phyloP scores from a whole-genome alignment of 768 basidiomycete species.

The Tulasnella sp. region DNA sequence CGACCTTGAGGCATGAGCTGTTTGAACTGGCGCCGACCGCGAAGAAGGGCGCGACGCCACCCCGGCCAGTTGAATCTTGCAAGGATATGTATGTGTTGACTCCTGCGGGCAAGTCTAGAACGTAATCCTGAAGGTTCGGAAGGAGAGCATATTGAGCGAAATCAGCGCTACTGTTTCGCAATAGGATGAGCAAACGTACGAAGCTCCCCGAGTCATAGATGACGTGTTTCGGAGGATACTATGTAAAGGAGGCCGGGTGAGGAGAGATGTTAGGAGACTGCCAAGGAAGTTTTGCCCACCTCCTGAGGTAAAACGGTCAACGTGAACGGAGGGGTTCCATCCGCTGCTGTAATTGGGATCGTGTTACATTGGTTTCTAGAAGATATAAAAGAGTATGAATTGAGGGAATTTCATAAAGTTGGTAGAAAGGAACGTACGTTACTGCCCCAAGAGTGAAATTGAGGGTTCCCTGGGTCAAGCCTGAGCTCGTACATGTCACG shows the following conservation, averaged over 20 bases:
- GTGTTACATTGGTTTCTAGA: not conserved
- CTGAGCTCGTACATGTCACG: not conserved
- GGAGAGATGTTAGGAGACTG: not conserved
- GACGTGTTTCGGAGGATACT: not conserved
- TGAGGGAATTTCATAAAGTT: not conserved
- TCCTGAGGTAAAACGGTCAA: not conserved
- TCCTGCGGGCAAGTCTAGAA: not conserved
- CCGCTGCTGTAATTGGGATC: not conserved
- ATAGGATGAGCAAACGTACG: no score
- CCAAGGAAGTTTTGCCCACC: not conserved
- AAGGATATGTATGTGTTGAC: not conserved
- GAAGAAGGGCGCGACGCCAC: not conserved
- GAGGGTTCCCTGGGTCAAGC: not conserved
- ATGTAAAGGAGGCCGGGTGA: not conserved
- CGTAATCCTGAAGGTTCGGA: not conserved
- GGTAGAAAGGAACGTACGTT: not conserved
- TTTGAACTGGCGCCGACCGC: not conserved
- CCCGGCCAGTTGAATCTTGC: not conserved
- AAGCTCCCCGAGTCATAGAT: not conserved
- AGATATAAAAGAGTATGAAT: no score
- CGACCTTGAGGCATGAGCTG: not conserved
- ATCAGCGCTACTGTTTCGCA: no score
- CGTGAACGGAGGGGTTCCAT: not conserved
- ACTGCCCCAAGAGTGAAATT: not conserved
- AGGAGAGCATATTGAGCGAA: no score